Evolutionary conservation across 257 asterid genomes (phyloP), one percentile per base, ranked within the genome.

Genomic region (Handroanthus guayacan): DNA sequence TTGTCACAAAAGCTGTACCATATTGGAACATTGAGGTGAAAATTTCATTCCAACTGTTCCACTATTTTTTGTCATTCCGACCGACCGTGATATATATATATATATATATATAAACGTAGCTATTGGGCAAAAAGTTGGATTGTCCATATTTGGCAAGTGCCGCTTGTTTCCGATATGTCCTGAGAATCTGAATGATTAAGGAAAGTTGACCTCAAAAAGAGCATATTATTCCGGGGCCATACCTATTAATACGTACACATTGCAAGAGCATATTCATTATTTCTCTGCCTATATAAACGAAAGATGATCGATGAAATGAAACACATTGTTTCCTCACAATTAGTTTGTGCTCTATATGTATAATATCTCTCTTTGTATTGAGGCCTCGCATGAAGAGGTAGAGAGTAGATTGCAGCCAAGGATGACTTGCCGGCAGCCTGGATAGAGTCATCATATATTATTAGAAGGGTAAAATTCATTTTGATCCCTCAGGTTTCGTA

Each of bases 361-460:
- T n/a, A 45, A 25, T 25, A 25, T 25, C 31, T 61, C 9, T 11
- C 4, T 48, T 62, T 68, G 25, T 67, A 4, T 74, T 70, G 66
- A 72, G 69, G 82, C 31, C 72, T 86, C 69, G 81, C 91, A 82
- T 82, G 82, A 75, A 80, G 78, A 45, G 52, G 76, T 17, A 58
- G 84, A 76, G 82, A 87, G 80, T 73, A 44, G 75, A 50, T 69
- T 84, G 83, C 87, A 86, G 90, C 90, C 90, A 84, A 86, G 90
- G 84, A 86, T 86, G 90, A 86, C 88, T 86, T 86, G 91, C 91
- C 91, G 86, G 75, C 64, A n/a, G n/a, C n/a, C n/a, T n/a, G n/a
- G n/a, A n/a, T n/a, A n/a, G n/a, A n/a, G n/a, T n/a, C n/a, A n/a
- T n/a, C n/a, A n/a, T n/a, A n/a, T n/a, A n/a, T n/a, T n/a, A n/a